Evolutionary conservation across 371 early-diverging fungal species (phyloP).

Genomic region (Rhizopus stolonifer): DNA sequence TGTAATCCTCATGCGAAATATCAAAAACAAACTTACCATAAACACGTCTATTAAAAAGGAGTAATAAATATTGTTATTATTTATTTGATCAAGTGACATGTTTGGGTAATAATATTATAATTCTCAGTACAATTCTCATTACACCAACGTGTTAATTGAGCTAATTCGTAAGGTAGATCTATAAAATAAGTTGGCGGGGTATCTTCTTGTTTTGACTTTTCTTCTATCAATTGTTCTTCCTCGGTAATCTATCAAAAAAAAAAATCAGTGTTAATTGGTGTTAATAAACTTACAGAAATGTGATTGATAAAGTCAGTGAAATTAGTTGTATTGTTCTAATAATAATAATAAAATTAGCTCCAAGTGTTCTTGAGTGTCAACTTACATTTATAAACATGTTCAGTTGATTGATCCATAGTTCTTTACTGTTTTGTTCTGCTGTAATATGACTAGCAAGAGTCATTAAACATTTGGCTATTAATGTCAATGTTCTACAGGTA

Average conservation of each 20-base stretch:
- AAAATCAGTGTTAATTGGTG: neutral
- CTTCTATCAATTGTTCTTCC: neutral
- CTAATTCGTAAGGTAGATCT: constrained; percentile 27
- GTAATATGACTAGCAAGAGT: constrained; percentile 69
- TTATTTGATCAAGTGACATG: constrained; percentile 16
- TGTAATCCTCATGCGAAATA: constrained; percentile 27
- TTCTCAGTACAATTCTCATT: constrained; percentile 10
- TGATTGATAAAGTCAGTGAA: constrained; percentile 36
- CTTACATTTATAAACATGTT: constrained; percentile 55
- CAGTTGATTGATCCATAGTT: constrained; percentile 76
- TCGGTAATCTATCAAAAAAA: neutral
- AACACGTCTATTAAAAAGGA: neutral
- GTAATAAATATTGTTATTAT: constrained; percentile 1
- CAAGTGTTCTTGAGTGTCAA: neutral
- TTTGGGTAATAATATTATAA: constrained; percentile 17
- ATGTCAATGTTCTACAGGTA: constrained; percentile 68
- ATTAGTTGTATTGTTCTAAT: constrained; percentile 32
- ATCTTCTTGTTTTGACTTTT: constrained; percentile 20
- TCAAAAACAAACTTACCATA: neutral
- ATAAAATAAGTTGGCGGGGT: constrained; percentile 24
- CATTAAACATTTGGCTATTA: constrained; percentile 82
- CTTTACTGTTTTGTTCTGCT: constrained; percentile 72
- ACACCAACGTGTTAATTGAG: constrained; percentile 26
- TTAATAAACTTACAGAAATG: constrained; percentile 25
- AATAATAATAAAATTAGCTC: no score